Conservation (phyloP, 2,329 filamentous ascomycete species). For the Penicillium psychrosexuale region DNA sequence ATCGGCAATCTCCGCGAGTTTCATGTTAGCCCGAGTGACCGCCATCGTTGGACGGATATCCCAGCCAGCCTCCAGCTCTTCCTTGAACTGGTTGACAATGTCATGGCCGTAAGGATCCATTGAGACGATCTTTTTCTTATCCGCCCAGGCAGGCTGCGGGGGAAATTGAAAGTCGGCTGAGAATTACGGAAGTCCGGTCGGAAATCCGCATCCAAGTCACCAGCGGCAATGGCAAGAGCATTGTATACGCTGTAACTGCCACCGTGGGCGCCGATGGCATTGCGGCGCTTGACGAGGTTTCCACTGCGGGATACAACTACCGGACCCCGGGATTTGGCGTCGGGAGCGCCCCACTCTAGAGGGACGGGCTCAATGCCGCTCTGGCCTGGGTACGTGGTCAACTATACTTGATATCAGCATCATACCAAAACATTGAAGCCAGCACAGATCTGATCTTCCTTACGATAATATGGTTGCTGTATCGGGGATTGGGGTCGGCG, state of each 20-base stretch:
- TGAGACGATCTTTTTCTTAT: constrained; percentile 90
- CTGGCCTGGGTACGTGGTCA: constrained; percentile 88
- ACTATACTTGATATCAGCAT: constrained; percentile 24
- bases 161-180: constrained; percentile 84
- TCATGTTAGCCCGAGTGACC: constrained; percentile 91
- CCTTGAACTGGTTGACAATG: constrained; percentile 73
- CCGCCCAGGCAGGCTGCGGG: constrained; percentile 84
- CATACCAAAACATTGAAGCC: background rate
- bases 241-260: constrained; percentile 97
- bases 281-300: constrained; percentile 34
- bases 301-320: constrained; percentile 66
- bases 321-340: constrained; percentile 73
- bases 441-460: constrained; percentile 1
- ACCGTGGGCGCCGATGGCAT: constrained; percentile 68
- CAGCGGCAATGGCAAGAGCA: constrained; percentile 85
- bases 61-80: constrained; percentile 65
- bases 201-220: constrained; percentile 80
- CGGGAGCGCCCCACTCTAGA: constrained; percentile 80
- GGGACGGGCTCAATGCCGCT: constrained; percentile 88
- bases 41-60: constrained; percentile 90
- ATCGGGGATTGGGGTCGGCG: constrained; percentile 21
- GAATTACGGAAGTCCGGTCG: constrained; percentile 78
- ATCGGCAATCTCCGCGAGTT: constrained; percentile 88
- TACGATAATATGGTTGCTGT: constrained; percentile 39
- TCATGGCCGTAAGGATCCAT: constrained; percentile 96